Conservation (phyloP, 2,329 filamentous ascomycete species). For the Exophiala bonariae region DNA sequence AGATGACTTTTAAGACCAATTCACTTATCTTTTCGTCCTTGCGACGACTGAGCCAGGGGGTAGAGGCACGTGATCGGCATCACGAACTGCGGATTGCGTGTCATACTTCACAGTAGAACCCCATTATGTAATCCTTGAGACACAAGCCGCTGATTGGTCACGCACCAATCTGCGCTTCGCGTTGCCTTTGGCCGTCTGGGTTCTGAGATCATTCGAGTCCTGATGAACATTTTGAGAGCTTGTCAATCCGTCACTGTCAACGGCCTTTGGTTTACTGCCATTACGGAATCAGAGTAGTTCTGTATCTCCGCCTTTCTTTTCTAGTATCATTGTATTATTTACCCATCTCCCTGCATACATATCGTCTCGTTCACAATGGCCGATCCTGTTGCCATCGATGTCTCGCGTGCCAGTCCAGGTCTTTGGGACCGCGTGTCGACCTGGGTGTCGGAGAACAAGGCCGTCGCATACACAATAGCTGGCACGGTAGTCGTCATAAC, state of each 20-base stretch:
- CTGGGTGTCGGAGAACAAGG: slow-evolving; percentile 96
- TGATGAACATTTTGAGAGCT: slow-evolving; percentile 13
- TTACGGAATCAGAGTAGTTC: no score
- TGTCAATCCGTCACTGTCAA: slow-evolving; percentile 8
- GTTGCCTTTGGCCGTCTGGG: no score
- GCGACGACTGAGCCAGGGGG: no score
- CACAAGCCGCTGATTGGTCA: neutral
- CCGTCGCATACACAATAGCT: slow-evolving; percentile 91
- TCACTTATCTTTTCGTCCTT: no score
- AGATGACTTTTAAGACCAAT: no score
- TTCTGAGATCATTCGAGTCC: slow-evolving; percentile 5
- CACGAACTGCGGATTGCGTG: no score
- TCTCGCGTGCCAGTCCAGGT: slow-evolving; percentile 54
- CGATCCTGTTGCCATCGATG: slow-evolving; percentile 20
- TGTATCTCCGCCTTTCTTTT: slow-evolving; percentile 7
- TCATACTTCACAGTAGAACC: no score
- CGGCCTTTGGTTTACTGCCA: slow-evolving; percentile 1
- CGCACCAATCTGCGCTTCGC: no score
- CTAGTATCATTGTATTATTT: slow-evolving; percentile 8
- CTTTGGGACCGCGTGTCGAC: slow-evolving; percentile 86
- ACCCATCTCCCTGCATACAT: slow-evolving; percentile 2
- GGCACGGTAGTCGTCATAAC: slow-evolving; percentile 91
- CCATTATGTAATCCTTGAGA: no score
- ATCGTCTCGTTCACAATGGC: slow-evolving; percentile 14
- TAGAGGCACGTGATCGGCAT: no score